Evolutionary conservation across 768 basidiomycete species (phyloP).

Genomic region (Favolaschia claudopus): DNA sequence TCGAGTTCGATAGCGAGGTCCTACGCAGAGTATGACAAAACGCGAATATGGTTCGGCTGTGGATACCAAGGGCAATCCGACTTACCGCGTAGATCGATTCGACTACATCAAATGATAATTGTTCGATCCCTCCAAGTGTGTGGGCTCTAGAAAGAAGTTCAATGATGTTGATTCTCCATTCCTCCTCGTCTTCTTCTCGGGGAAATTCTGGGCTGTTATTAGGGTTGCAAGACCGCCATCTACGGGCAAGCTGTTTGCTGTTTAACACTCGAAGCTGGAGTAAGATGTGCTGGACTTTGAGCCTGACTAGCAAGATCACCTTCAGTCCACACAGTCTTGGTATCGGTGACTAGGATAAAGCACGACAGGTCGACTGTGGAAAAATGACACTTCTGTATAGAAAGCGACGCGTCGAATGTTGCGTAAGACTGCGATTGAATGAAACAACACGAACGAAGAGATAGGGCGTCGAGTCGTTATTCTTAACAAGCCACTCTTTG

Average conservation of each 20-base stretch:
- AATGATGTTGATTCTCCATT: constrained; percentile 65
- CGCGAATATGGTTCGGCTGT: constrained; percentile 11
- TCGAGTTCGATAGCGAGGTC: constrained; percentile 72
- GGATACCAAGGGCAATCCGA: constrained; percentile 8
- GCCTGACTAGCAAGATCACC: constrained; percentile 46
- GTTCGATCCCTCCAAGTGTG: constrained; percentile 65
- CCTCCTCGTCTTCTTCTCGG: constrained; percentile 58
- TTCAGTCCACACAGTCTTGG: constrained; percentile 78
- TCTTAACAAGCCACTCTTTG: constrained; percentile 80
- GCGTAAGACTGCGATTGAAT: constrained; percentile 6
- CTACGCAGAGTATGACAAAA: constrained; percentile 44
- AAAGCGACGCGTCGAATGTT: constrained; percentile 16
- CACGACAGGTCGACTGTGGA: constrained; percentile 65
- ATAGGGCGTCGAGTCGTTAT: constrained; percentile 72
- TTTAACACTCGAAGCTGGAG: constrained; percentile 51
- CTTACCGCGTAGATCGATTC: constrained; percentile 68
- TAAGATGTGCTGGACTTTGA: neutral
- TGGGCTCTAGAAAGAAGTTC: constrained; percentile 66
- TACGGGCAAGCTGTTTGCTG: constrained; percentile 65
- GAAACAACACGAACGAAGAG: constrained; percentile 66
- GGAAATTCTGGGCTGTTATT: constrained; percentile 36
- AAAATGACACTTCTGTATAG: constrained; percentile 66
- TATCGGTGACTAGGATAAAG: constrained; percentile 74
- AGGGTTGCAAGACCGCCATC: constrained; percentile 72
- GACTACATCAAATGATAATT: constrained; percentile 65